Percentiles rank a stretch among this genome's conserved stretches.
These are phyloP conservation scores for Lecanosticta acicola DNA, from an alignment of 2,329 filamentous ascomycete species.

Conservation along the genomic window DNA sequence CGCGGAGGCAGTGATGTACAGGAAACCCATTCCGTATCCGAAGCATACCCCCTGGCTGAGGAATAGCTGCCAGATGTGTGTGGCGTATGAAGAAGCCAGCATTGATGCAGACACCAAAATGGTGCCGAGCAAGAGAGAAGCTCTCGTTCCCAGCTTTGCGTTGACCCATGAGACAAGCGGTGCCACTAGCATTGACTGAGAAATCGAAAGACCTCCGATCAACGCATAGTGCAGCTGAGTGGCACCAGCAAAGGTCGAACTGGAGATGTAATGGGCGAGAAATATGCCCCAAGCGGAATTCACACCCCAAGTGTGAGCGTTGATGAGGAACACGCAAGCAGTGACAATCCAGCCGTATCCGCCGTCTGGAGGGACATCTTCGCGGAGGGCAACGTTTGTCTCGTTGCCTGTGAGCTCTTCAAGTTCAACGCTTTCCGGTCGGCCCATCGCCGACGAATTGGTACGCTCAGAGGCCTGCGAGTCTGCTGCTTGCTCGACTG, in stretches of 20 bases:
- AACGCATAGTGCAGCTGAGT: slow-evolving; percentile 65
- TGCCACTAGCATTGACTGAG: slow-evolving; percentile 58
- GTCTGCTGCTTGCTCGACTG: too few species aligned
- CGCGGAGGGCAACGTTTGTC: slow-evolving; percentile 17
- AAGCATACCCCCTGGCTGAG: slow-evolving; percentile 68
- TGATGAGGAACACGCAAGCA: slow-evolving; percentile 38
- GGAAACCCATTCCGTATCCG: slow-evolving; percentile 66
- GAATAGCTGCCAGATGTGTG: slow-evolving; percentile 67
- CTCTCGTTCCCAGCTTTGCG: slow-evolving; percentile 55
- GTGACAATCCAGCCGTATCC: slow-evolving; percentile 54
- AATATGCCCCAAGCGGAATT: slow-evolving; percentile 56
- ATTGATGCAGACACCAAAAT: slow-evolving; percentile 58
- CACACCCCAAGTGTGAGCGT: slow-evolving; percentile 44
- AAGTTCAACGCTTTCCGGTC: slow-evolving; percentile 8
- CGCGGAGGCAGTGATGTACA: slow-evolving; percentile 62
- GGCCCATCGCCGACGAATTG: too few species aligned
- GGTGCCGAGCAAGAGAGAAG: slow-evolving; percentile 59
- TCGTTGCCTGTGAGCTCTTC: slow-evolving; percentile 8
- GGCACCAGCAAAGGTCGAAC: slow-evolving; percentile 55
- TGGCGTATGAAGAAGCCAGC: slow-evolving; percentile 62
- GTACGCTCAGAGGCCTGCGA: too few species aligned
- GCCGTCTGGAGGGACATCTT: slow-evolving; percentile 50
- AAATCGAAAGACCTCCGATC: slow-evolving; percentile 64
- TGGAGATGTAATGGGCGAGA: slow-evolving; percentile 64
- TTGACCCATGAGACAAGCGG: slow-evolving; percentile 59